Base-by-base conservation (phyloP, 2,329 filamentous ascomycete genomes). In the Sclerotinia spermophila region DNA sequence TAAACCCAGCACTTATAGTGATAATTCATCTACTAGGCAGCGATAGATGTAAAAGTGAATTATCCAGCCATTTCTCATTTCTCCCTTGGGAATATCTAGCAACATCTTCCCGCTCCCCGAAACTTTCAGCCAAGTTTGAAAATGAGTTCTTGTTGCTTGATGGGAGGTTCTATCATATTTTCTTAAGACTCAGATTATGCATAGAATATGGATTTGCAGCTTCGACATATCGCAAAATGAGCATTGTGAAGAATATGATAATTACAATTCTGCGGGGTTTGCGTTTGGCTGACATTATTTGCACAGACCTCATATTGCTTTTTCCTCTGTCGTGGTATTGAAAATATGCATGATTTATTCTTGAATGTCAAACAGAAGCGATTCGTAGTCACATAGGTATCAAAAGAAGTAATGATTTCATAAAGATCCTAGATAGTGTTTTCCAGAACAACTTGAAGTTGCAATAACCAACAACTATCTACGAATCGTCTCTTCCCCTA, bases 211-310 rank as follows among this genome's bases (percentile, higher is more conserved):
- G 21, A 48, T 35, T 33, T 62, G 7, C 19, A 62, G 42, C 42
- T 62, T 64, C 0, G n/a, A n/a, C 30, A 7, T 35, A 5, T 33
- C 61, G 48, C 30, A 40, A 38, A 38, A 21, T 27, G 19, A 51
- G 8, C 61, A 65, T 27, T 64, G 13, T 48, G 15, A 51, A 65
- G 61, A 65, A 65, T 51, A 38, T 40, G 61, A 51, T 48, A 40
- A 13, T n/a, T n/a, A n/a, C 51, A 51, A 40, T 51, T 2, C 44
- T 38, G 33, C 24, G 33, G 15, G 1, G 7, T 64, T 65, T 65
- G 44, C 44, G 24, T 30, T 51, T 65, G 30, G 33, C 17, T 51
- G 44, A 5, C 33, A 19, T 27, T 38, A 24, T 48, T 64, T 64
- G 44, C 44, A 65, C 44, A 65, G 44, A 27, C 5, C 61, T 40